Percentiles rank a stretch among this genome's conserved stretches.
phyloP scores from a whole-genome alignment of 2,329 filamentous ascomycete species.

The Nemania sp. region DNA sequence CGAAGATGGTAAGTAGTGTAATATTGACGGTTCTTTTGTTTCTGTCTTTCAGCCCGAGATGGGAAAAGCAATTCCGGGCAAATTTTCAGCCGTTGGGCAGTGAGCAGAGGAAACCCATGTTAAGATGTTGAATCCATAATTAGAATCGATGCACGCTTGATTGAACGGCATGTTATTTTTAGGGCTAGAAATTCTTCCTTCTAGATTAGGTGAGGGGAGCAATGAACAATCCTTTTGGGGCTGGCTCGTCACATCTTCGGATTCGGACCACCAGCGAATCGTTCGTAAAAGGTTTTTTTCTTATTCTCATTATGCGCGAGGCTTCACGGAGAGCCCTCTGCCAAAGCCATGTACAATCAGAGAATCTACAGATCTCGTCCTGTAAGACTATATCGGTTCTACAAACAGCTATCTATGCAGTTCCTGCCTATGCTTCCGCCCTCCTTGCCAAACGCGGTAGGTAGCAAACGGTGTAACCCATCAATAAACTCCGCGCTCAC shows the following conservation, averaged over 20 bases:
- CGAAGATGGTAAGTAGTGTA: background rate
- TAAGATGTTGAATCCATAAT: background rate
- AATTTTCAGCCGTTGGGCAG: slow-evolving; percentile 9
- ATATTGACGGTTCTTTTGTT: too few species aligned
- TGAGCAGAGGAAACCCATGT: background rate
- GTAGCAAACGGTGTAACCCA: slow-evolving; percentile 7
- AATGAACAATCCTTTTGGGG: too few species aligned
- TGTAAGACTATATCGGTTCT: slow-evolving; percentile 11
- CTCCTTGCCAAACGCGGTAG: background rate
- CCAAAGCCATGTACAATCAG: slow-evolving; percentile 2
- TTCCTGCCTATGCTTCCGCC: slow-evolving; percentile 29
- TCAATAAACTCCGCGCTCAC: slow-evolving; percentile 7
- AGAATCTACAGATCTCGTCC: background rate
- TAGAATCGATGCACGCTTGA: background rate
- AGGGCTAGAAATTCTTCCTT: too few species aligned
- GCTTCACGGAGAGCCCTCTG: background rate
- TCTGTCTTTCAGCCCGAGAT: background rate
- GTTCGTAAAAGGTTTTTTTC: background rate
- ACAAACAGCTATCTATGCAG: slow-evolving; percentile 33
- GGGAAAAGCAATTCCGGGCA: background rate
- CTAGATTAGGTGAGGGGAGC: too few species aligned
- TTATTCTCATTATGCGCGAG: background rate
- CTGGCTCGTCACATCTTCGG: slow-evolving; percentile 13
- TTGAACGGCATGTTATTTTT: background rate
- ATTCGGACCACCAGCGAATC: slow-evolving; percentile 1